Evolutionary conservation across 2,329 filamentous ascomycete genomes (phyloP), one percentile per base, ranked within the genome.

Genomic region (Elsinoe arachidis): DNA sequence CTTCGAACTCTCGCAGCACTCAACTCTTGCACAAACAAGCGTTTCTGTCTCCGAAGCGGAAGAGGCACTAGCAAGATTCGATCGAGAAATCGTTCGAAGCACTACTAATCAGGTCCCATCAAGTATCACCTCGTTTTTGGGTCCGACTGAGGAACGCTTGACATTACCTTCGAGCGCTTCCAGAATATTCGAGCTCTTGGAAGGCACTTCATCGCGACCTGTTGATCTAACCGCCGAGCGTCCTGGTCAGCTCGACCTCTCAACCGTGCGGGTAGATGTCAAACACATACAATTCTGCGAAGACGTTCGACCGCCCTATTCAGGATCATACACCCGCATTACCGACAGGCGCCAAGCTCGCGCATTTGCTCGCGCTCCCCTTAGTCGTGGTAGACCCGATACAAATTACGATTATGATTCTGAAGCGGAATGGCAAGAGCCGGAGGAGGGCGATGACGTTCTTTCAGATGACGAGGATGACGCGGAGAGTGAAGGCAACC

Each of bases 321-420:
- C 78, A 56, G 89, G 89, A 15, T 90, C 87, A 0, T 77, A 84
- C 43, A 90, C 87, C 1, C 81, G 80, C 56, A 75, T 79, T 4
- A 79, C 81, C 12, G 71, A 76, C 1, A 66, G 69, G 9, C 53
- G 72, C 66, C 61, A 76, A 67, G 52, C 71, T 72, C 43, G 77
- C 19, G 78, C 73, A 60, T 66, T 76, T 1, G 78, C 79, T 30
- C 81, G 65, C 73, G 82, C 68, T 75, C 88, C 60, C 63, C 77
- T 65, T 69, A 74, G 63, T 69, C 78, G 76, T 60, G 72, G 76
- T n/a, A 73, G 90, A 58, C 78, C 70, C 2, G 80, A 84, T 4
- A 78, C 87, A 3, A 78, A 89, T 64, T 95, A 95, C 68, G 88
- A 90, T 62, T 90, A 92, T 67, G 88, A 93, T 66, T 92, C 88